Base-by-base conservation (phyloP, 1,284 basidiomycete genomes). In the Paramarasmius palmivorus region DNA sequence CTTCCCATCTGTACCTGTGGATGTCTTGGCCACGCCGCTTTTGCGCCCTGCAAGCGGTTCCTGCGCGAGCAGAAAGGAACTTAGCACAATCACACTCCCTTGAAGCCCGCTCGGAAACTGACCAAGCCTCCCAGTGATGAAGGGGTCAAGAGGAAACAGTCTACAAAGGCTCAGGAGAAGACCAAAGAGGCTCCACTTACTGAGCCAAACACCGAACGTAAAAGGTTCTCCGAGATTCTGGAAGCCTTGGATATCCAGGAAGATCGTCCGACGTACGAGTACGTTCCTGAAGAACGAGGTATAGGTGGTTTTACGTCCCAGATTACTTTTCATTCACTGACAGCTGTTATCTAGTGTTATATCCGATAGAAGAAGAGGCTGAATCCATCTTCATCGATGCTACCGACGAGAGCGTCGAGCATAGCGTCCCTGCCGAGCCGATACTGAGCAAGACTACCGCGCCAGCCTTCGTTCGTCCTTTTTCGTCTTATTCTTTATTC, bases 361-460 rank as follows among this genome's bases (percentile, higher is more conserved):
- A 46, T 19, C 44, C 44, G 25, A 46, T 46, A 29, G 23, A 46
- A 14, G 44, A 46, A 32, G 44, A 32, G n/a, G 44, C n/a, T 29
- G 23, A 32, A 4, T 41, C 23, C 19, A 41, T 46, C 22, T 14
- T 17, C 8, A 29, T 4, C 14, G 26, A 6, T 2, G 44, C n/a
- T 26, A 17, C 44, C 25, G n/a, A 14, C 44, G 29, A 29, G n/a
- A 12, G 32, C 4, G 29, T 46, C n/a, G 2, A 2, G 9, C 15
- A 14, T 8, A 29, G 32, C 8, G 44, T 46, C 32, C 2, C n/a
- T 46, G 4, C 44, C 41, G 14, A 46, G 5, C 15, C 14, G 22
- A 2, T 15, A 15, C 15, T 23, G 22, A 12, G 19, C 5, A 19
- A 41, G 19, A 41, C 22, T 12, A 41, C 12, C 19, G 9, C 40